Evolutionary conservation across 139 green algal species (phyloP).

Genomic region (Chlamydomonas incerta): DNA sequence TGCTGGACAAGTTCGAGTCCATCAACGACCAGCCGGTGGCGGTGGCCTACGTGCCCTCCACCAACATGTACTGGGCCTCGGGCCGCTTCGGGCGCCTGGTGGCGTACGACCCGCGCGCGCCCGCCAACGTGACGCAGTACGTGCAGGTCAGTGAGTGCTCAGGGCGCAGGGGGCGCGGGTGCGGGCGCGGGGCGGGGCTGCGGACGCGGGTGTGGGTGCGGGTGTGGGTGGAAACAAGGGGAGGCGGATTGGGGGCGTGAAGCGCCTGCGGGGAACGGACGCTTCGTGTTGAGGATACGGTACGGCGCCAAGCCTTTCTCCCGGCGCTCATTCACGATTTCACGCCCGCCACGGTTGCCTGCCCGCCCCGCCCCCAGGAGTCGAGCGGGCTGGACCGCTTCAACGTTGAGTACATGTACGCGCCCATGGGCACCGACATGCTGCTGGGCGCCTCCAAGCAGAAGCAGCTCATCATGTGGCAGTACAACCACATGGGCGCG

Average conservation of each 20-base stretch:
- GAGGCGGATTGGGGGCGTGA: no score
- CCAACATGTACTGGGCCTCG: conserved; percentile 74
- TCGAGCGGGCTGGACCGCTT: conserved; percentile 46
- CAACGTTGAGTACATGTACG: conserved; percentile 64
- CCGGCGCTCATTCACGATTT: no score
- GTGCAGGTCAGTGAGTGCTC: conserved; percentile 33
- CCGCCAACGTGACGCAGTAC: conserved; percentile 73
- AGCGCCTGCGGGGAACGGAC: no score
- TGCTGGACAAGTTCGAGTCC: conserved; percentile 73
- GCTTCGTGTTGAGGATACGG: no score
- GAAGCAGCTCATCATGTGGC: conserved; percentile 74
- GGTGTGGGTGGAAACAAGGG: no score
- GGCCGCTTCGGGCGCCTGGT: conserved; percentile 62
- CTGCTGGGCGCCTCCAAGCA: conserved; percentile 66
- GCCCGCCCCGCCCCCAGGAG: background rate
- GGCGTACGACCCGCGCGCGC: conserved; percentile 71
- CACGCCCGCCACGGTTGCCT: no score
- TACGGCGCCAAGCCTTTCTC: no score
- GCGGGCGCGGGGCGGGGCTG: no score
- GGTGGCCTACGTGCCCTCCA: conserved; percentile 63
- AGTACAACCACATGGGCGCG: conserved; percentile 65
- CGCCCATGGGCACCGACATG: conserved; percentile 67
- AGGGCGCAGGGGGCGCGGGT: no score
- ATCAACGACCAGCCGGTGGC: conserved; percentile 66
- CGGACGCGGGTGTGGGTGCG: no score